These are phyloP conservation scores for Ophiobolus disseminans DNA, from an alignment of 2,329 filamentous ascomycete genomes.

Conservation along the genomic window DNA sequence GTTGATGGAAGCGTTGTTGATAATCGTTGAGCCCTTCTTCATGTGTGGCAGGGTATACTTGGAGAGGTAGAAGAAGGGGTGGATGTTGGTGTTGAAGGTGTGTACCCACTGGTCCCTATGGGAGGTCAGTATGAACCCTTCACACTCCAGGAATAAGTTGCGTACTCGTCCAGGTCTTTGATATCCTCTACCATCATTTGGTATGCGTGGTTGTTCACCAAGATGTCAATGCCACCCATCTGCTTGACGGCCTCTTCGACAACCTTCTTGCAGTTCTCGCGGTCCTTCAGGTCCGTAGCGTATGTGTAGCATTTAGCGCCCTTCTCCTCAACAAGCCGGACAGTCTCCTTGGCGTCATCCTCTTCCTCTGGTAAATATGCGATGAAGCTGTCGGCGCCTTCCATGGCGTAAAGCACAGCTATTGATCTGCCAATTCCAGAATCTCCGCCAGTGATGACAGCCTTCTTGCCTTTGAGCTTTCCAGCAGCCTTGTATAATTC, in stretches of 20 bases:
- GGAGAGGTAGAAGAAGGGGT: constrained; percentile 79
- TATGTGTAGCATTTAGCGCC: constrained; percentile 71
- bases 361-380: constrained; percentile 78
- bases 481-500: constrained; percentile 76
- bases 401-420: constrained; percentile 80
- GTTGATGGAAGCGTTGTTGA: constrained; percentile 87
- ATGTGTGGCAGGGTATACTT: constrained; percentile 81
- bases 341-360: constrained; percentile 76
- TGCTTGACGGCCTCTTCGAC: constrained; percentile 70
- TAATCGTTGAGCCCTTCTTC: constrained; percentile 75
- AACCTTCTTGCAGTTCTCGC: constrained; percentile 72
- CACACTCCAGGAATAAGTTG: constrained; percentile 8
- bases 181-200: constrained; percentile 79
- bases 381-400: constrained; percentile 77
- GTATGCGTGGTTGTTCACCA: constrained; percentile 75
- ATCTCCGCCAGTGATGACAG: constrained; percentile 82
- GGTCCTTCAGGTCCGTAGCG: constrained; percentile 68
- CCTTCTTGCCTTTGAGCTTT: constrained; percentile 77
- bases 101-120: constrained; percentile 75
- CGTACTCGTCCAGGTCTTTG: constrained; percentile 71
- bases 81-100: constrained; percentile 85
- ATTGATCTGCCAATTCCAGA: constrained; percentile 79
- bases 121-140: constrained; percentile 13
- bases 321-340: constrained; percentile 70
- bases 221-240: constrained; percentile 74